Conservation (phyloP, 805 yeast species). For the Metschnikowia borealis region DNA sequence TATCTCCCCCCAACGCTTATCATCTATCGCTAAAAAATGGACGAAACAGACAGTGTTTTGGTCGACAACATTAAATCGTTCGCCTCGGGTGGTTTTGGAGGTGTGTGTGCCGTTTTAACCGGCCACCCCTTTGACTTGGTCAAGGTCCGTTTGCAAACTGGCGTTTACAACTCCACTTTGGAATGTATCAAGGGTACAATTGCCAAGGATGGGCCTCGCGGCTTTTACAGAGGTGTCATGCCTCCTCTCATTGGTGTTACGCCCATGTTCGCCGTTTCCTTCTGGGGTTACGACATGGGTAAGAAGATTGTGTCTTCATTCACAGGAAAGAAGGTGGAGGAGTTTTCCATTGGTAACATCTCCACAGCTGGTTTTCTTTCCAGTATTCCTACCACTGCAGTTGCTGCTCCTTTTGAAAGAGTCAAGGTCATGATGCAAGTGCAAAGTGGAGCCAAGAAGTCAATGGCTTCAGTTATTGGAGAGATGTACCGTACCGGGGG, state of each 20-base stretch:
- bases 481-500: constrained; percentile 80
- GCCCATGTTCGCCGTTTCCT: constrained; percentile 96
- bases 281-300: constrained; percentile 97
- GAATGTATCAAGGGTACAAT: constrained; percentile 70
- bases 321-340: constrained; percentile 34
- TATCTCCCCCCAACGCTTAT: neutral
- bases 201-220: constrained; percentile 68
- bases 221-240: constrained; percentile 88
- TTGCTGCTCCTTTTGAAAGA: constrained; percentile 97
- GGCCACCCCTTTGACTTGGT: constrained; percentile 96
- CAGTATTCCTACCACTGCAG: constrained; percentile 90
- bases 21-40: constrained; percentile 25
- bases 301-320: constrained; percentile 60
- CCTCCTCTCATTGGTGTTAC: constrained; percentile 97
- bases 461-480: constrained; percentile 58
- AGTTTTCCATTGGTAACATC: constrained; percentile 63
- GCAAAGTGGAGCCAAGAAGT: constrained; percentile 43
- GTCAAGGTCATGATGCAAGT: constrained; percentile 91
- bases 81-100: constrained; percentile 94
- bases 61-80: constrained; percentile 83
- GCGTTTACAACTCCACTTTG: constrained; percentile 58
- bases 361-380: constrained; percentile 92
- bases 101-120: constrained; percentile 88
- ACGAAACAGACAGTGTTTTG: constrained; percentile 43
- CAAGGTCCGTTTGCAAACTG: constrained; percentile 88